Evolutionary conservation across 495 filamentous ascomycete species (phyloP).

Genomic region (Tuber umbilicatum): DNA sequence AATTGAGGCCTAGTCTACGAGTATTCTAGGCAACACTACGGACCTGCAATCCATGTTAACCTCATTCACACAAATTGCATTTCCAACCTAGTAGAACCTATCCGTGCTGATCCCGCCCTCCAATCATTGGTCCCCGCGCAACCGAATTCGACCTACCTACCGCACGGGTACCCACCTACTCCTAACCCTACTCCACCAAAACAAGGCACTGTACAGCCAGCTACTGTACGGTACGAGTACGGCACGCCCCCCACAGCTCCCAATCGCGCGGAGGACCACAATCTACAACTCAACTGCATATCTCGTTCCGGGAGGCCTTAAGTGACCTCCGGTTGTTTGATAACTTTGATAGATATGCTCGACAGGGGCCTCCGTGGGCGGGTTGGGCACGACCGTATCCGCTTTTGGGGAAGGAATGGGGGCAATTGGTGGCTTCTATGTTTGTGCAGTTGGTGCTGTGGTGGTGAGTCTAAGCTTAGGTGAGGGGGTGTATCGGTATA

Average conservation of each 20-base stretch:
- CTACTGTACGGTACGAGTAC: not conserved
- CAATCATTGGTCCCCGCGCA: not conserved
- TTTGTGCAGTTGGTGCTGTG: not conserved
- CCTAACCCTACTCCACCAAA: not conserved
- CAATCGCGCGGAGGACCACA: not conserved
- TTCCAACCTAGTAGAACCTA: not conserved
- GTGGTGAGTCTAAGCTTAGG: not conserved
- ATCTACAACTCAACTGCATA: not conserved
- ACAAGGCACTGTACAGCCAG: not conserved
- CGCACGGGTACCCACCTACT: not conserved
- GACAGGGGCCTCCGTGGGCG: not conserved
- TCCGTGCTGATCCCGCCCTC: not conserved
- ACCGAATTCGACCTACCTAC: not conserved
- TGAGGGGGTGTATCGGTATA: not conserved
- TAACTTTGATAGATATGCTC: not conserved
- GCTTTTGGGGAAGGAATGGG: not conserved
- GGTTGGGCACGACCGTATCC: not conserved
- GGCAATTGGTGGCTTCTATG: not conserved
- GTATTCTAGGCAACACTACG: not conserved
- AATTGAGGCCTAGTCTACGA: too few species aligned
- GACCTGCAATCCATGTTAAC: not conserved
- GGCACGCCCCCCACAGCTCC: not conserved
- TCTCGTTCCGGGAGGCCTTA: not conserved
- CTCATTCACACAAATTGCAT: not conserved
- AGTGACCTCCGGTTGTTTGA: not conserved